phyloP scores from a whole-genome alignment of 139 green algal genomes.

The Micromonas pusilla region DNA sequence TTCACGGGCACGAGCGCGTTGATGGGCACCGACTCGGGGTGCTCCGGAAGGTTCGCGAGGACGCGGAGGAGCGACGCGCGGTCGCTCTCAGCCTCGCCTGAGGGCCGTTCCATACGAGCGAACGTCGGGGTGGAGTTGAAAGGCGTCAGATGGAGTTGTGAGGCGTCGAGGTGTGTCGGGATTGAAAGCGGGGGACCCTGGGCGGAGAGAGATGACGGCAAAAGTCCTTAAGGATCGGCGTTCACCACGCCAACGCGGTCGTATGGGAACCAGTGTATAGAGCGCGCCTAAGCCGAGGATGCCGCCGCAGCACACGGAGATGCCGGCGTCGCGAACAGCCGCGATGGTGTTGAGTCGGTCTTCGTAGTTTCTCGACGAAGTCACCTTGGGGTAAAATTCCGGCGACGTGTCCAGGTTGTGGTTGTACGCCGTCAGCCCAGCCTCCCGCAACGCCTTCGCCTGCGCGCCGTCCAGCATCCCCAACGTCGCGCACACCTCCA shows the following conservation, averaged over 20 bases:
- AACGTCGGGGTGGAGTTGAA: too few relatives aligned
- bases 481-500: constrained; percentile 87
- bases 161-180: too few relatives aligned
- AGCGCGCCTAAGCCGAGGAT: constrained; percentile 90
- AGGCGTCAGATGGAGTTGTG: too few relatives aligned
- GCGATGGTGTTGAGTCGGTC: constrained; percentile 82
- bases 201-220: too few relatives aligned
- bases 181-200: too few relatives aligned
- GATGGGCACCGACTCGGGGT: constrained; percentile 95
- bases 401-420: constrained; percentile 97
- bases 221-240: too few relatives aligned
- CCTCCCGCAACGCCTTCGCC: constrained; percentile 73
- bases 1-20: constrained; percentile 90
- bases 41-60: constrained; percentile 86
- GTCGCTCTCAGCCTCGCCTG: constrained; percentile 50
- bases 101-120: too few relatives aligned
- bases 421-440: constrained; percentile 98
- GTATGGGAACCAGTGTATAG: too few relatives aligned
- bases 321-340: constrained; percentile 81
- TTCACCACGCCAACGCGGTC: too few relatives aligned
- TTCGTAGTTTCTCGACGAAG: constrained; percentile 84
- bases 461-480: constrained; percentile 71
- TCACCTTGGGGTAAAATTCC: constrained; percentile 92
- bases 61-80: constrained; percentile 73
- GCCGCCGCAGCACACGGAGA: constrained; percentile 89